Conservation (phyloP, 1,284 basidiomycete species). For the Inonotus obliquus region DNA sequence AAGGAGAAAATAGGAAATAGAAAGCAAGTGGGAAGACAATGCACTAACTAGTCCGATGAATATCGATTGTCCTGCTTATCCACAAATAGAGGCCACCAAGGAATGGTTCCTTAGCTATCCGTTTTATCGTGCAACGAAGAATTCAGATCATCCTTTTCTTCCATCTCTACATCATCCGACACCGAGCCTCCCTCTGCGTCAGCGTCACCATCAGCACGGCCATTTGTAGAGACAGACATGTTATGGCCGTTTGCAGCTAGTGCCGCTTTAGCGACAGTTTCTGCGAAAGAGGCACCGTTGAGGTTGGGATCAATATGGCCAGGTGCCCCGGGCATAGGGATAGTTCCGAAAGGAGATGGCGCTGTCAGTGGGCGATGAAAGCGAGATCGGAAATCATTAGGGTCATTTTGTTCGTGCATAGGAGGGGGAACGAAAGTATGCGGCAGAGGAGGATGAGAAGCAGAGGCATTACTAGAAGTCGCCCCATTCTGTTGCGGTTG, state of each 20-base stretch:
- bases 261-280: background rate
- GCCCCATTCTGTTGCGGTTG: constrained; percentile 13
- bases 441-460: background rate
- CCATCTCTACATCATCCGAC: constrained; percentile 4
- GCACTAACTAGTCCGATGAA: background rate
- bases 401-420: constrained; percentile 27
- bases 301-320: constrained; percentile 13
- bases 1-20: background rate
- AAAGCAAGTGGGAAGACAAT: background rate
- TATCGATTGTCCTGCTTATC: background rate
- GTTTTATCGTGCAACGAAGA: background rate
- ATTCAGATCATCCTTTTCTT: constrained; percentile 8
- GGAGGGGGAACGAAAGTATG: constrained; percentile 11
- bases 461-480: background rate
- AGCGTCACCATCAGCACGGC: background rate
- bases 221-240: background rate
- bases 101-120: background rate
- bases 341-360: constrained; percentile 56
- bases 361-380: constrained; percentile 63
- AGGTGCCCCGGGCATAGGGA: background rate
- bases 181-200: constrained; percentile 7
- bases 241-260: background rate
- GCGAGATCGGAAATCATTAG: constrained; percentile 63
- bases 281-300: constrained; percentile 1
- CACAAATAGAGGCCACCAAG: background rate